These are phyloP conservation scores for Podila epicladia DNA, from an alignment of 192 early-diverging fungal species.

Conservation along the genomic window DNA sequence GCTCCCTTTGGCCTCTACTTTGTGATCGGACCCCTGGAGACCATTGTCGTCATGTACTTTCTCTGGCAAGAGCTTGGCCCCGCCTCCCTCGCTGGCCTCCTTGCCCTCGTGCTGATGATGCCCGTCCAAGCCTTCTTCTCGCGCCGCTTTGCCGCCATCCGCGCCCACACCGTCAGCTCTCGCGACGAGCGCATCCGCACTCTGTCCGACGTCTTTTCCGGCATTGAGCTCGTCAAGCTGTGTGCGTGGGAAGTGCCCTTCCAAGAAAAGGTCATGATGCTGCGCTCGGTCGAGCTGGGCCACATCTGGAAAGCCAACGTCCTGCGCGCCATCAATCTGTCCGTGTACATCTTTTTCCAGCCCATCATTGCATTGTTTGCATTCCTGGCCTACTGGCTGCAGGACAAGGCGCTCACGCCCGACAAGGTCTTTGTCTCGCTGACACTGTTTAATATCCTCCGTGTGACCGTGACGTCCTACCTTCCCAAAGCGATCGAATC, in stretches of 20 bases:
- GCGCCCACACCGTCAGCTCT: constrained; percentile 33
- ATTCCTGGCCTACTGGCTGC: constrained; percentile 50
- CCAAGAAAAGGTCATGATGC: constrained; percentile 48
- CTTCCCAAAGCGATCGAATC: constrained; percentile 53
- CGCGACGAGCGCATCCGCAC: constrained; percentile 52
- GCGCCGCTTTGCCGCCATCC: constrained; percentile 39
- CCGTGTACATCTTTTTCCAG: constrained; percentile 52
- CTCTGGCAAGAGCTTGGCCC: constrained; percentile 42
- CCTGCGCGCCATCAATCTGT: constrained; percentile 49
- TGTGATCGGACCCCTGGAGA: constrained; percentile 49
- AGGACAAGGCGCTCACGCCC: constrained; percentile 26
- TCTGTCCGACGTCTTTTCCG: constrained; percentile 50
- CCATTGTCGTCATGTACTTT: constrained; percentile 42
- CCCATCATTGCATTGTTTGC: constrained; percentile 38
- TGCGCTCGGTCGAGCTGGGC: constrained; percentile 40
- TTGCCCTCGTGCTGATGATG: constrained; percentile 41
- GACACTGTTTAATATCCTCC: constrained; percentile 50
- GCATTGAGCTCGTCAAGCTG: constrained; percentile 53
- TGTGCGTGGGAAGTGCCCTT: constrained; percentile 56
- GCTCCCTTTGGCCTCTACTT: constrained; percentile 50
- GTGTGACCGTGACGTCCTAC: constrained; percentile 54
- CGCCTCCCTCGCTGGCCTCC: constrained; percentile 36
- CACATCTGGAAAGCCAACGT: constrained; percentile 50
- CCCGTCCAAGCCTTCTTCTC: constrained; percentile 44
- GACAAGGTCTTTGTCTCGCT: constrained; percentile 53